A percentile compares a stretch with the other conserved stretches of the same genome.
phyloP scores from a whole-genome alignment of 768 basidiomycete species.

The Tylopilus vinaceipallidus region DNA sequence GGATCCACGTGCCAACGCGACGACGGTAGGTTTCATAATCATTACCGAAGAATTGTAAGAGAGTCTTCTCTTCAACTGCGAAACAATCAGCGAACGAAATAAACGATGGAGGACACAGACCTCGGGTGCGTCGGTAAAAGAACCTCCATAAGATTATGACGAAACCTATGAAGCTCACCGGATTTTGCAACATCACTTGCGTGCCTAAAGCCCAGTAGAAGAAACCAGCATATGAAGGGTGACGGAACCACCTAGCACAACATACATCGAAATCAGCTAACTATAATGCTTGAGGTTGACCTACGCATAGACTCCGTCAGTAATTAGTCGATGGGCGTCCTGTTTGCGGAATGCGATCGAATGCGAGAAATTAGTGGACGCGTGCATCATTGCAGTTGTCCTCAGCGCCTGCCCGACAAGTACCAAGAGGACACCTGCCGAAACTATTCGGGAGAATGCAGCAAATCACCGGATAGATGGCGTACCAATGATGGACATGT shows the following conservation, averaged over 20 bases:
- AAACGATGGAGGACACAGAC: slow-evolving; percentile 45
- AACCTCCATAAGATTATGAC: slow-evolving; percentile 75
- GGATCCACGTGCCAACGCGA: slow-evolving; percentile 83
- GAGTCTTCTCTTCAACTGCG: slow-evolving; percentile 75
- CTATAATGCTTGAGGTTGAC: slow-evolving; percentile 35
- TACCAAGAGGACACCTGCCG: slow-evolving; percentile 61
- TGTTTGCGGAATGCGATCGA: slow-evolving; percentile 74
- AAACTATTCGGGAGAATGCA: background rate
- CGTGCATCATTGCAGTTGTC: slow-evolving; percentile 95
- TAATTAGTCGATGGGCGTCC: slow-evolving; percentile 76
- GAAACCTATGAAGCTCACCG: slow-evolving; percentile 68
- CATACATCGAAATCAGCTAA: background rate
- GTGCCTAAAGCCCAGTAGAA: slow-evolving; percentile 98
- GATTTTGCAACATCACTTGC: slow-evolving; percentile 88
- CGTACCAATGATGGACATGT: slow-evolving; percentile 60
- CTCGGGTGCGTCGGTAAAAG: slow-evolving; percentile 76
- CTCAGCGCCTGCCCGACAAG: slow-evolving; percentile 74
- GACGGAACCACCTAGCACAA: slow-evolving; percentile 54
- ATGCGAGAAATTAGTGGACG: slow-evolving; percentile 92
- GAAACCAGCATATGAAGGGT: slow-evolving; percentile 97
- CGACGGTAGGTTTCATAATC: slow-evolving; percentile 77
- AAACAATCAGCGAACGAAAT: slow-evolving; percentile 2
- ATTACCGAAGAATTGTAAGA: slow-evolving; percentile 87
- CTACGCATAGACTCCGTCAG: slow-evolving; percentile 85
- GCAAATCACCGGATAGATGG: slow-evolving; percentile 1